phyloP scores from a whole-genome alignment of 805 yeast genomes.

The Lipomyces lipofer region DNA sequence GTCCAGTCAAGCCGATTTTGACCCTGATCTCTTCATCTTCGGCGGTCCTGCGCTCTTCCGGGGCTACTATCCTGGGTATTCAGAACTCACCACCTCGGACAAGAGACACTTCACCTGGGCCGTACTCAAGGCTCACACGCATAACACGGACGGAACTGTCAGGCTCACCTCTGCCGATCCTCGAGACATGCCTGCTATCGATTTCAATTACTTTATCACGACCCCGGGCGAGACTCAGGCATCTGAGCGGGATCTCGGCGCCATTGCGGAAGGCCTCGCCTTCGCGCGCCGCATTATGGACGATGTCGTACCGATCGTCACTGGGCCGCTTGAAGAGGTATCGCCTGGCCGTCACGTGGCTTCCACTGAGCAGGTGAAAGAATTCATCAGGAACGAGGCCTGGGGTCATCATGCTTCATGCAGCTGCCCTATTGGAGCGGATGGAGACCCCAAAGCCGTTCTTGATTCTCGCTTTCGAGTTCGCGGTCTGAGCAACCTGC shows the following conservation, averaged over 20 bases:
- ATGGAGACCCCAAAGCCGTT: not conserved
- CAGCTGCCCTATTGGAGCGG: not conserved
- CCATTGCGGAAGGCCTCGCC: not conserved
- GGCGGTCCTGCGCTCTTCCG: not conserved
- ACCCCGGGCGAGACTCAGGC: not conserved
- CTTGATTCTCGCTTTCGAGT: not conserved
- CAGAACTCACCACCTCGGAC: not conserved
- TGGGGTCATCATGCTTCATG: not conserved
- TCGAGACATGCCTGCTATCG: not conserved
- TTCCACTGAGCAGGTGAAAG: not conserved
- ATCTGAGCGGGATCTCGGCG: not conserved
- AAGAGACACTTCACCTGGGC: not conserved
- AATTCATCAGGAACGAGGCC: not conserved
- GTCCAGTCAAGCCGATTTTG: not conserved
- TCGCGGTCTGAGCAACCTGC: not conserved
- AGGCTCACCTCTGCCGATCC: not conserved
- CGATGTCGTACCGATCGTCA: not conserved
- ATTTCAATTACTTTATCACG: not conserved
- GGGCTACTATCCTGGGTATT: not conserved
- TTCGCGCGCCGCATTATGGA: not conserved
- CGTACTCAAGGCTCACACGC: not conserved
- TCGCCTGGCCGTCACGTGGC: not conserved
- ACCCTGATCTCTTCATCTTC: not conserved
- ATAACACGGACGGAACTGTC: not conserved
- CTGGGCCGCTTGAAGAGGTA: not conserved